phyloP scores from a whole-genome alignment of 2,329 filamentous ascomycete species.

The Sphaerulina musiva region DNA sequence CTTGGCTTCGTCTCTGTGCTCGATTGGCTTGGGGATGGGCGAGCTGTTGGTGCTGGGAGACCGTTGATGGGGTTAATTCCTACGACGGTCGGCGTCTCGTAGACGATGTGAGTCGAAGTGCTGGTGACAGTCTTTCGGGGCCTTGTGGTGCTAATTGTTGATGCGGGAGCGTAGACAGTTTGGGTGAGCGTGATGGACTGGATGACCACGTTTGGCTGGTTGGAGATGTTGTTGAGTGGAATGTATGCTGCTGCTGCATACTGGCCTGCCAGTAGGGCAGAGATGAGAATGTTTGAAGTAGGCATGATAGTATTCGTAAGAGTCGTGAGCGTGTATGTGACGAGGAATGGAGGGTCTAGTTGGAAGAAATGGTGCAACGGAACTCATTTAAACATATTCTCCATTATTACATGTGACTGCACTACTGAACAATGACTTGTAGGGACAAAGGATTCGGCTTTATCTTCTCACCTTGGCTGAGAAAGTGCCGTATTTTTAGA shows the following conservation, averaged over 20 bases:
- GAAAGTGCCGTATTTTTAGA: not conserved
- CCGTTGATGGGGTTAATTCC: not conserved
- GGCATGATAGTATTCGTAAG: not conserved
- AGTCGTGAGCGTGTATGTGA: not conserved
- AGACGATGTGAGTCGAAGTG: not conserved
- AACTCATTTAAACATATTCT: not conserved
- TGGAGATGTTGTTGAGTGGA: not conserved
- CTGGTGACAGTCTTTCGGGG: not conserved
- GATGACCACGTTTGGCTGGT: not conserved
- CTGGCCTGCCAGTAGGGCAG: constrained; percentile 4
- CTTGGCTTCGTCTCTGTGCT: not conserved
- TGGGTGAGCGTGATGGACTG: constrained; percentile 1
- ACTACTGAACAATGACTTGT: not conserved
- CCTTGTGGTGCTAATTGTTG: not conserved
- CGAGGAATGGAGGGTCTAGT: not conserved
- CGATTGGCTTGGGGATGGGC: not conserved
- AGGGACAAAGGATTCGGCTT: not conserved
- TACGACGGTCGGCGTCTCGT: not conserved
- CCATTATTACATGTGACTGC: not conserved
- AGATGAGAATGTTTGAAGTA: not conserved
- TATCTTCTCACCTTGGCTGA: not conserved
- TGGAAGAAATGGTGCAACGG: not conserved
- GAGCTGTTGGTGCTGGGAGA: not conserved
- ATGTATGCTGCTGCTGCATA: constrained; percentile 3
- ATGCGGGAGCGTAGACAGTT: not conserved